Conservation (phyloP, 257 asterid genomes). For the Perilla frutescens region DNA sequence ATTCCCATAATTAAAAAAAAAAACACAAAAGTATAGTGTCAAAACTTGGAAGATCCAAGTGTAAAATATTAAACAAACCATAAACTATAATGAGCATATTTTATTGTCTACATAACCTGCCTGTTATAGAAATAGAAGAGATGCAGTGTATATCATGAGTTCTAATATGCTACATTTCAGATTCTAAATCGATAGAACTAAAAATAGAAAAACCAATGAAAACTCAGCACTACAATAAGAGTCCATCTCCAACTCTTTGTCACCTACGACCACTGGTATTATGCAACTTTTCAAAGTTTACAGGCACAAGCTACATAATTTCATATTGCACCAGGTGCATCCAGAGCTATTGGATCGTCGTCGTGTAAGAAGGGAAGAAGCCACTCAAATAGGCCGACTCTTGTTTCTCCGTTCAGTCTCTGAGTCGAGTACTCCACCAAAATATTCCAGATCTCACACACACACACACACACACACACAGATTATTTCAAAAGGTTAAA, state of each 20-base stretch:
- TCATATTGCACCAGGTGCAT: conserved; percentile 20
- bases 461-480: conserved; percentile 44
- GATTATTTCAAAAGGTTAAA: neutral
- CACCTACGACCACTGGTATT: neutral
- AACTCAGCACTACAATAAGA: neutral
- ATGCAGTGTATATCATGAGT: no score
- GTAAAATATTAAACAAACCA: no score
- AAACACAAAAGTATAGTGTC: no score
- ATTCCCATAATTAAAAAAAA: no score
- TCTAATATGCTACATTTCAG: no score
- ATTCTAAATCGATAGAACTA: neutral
- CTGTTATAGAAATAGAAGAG: no score
- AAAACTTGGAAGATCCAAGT: no score
- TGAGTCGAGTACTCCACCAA: conserved; percentile 67
- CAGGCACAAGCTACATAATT: neutral
- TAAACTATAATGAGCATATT: no score
- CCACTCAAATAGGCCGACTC: conserved; percentile 69
- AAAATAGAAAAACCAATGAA: neutral
- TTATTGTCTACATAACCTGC: no score
- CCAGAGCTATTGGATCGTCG: conserved; percentile 42
- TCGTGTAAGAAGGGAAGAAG: conserved; percentile 60
- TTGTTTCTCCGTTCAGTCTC: conserved; percentile 55
- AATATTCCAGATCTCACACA: conserved; percentile 64
- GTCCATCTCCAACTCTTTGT: neutral
- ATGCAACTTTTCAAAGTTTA: neutral